Evolutionary conservation across 2,329 filamentous ascomycete genomes (phyloP).

Genomic region (Alternaria metachromatica): DNA sequence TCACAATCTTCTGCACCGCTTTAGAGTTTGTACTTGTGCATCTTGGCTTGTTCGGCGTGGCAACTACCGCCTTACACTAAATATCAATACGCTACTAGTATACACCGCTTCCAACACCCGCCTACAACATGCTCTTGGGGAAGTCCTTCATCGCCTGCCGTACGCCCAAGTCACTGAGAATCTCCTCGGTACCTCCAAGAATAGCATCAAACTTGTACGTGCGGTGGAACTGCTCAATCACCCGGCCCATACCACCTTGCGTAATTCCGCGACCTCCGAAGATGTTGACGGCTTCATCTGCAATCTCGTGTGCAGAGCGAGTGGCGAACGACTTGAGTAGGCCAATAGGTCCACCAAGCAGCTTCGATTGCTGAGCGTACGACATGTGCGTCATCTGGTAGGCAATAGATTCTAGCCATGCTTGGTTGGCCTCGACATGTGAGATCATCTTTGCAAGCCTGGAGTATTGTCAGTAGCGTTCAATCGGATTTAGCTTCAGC

Average conservation of each 20-base stretch:
- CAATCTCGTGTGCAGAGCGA: constrained; percentile 79
- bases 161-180: constrained; percentile 80
- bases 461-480: constrained; percentile 6
- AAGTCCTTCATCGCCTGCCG: constrained; percentile 84
- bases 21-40: constrained; percentile 1
- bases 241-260: constrained; percentile 79
- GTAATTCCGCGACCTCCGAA: constrained; percentile 84
- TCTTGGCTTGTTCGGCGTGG: neutral
- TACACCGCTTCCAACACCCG: neutral
- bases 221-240: constrained; percentile 84
- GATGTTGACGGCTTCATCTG: constrained; percentile 84
- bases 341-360: constrained; percentile 81
- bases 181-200: constrained; percentile 82
- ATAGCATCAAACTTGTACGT: constrained; percentile 75
- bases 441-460: constrained; percentile 87
- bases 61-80: neutral
- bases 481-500: neutral
- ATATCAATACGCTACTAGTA: constrained; percentile 5
- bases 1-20: constrained; percentile 3
- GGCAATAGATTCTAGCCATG: constrained; percentile 83
- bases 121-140: constrained; percentile 80
- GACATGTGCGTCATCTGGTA: constrained; percentile 89
- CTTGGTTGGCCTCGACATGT: constrained; percentile 79
- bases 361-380: constrained; percentile 75
- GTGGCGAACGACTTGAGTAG: constrained; percentile 82